phyloP scores from a whole-genome alignment of 495 filamentous ascomycete species.

The Beverwykella pulmonaria region DNA sequence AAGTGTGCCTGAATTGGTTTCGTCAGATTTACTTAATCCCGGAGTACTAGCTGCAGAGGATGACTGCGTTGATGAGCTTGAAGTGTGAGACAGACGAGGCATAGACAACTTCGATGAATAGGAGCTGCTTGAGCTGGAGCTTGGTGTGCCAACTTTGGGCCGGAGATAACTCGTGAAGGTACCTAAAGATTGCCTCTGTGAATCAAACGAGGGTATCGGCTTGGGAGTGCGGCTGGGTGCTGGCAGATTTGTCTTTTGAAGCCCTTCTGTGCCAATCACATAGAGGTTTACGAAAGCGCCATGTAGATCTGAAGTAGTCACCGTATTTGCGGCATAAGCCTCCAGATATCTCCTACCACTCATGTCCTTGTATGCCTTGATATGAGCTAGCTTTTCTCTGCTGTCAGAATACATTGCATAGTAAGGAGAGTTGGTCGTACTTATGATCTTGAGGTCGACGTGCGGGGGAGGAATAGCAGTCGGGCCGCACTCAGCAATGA shows the following conservation, averaged over 20 bases:
- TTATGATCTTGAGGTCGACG: conserved; percentile 15
- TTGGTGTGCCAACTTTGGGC: not conserved
- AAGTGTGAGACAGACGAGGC: not conserved
- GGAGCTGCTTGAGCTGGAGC: too few relatives aligned
- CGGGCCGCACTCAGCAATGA: conserved; percentile 23
- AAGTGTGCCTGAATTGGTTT: not conserved
- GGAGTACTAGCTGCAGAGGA: not conserved
- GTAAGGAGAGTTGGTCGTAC: not conserved
- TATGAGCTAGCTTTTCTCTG: not conserved
- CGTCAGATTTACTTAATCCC: not conserved
- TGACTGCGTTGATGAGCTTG: not conserved
- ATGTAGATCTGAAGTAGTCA: not conserved
- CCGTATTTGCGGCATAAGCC: not conserved
- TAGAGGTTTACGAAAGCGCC: not conserved
- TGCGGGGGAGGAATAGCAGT: conserved; percentile 13
- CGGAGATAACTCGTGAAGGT: not conserved
- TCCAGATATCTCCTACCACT: not conserved
- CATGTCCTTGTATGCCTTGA: not conserved
- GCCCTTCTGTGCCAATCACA: not conserved
- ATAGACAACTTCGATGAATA: not conserved
- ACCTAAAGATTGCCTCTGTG: not conserved
- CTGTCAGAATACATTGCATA: not conserved
- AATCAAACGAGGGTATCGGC: not conserved
- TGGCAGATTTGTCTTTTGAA: not conserved
- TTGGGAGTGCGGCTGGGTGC: not conserved